Conservation (phyloP, 768 basidiomycete genomes). For the Boletus reticuloceps region DNA sequence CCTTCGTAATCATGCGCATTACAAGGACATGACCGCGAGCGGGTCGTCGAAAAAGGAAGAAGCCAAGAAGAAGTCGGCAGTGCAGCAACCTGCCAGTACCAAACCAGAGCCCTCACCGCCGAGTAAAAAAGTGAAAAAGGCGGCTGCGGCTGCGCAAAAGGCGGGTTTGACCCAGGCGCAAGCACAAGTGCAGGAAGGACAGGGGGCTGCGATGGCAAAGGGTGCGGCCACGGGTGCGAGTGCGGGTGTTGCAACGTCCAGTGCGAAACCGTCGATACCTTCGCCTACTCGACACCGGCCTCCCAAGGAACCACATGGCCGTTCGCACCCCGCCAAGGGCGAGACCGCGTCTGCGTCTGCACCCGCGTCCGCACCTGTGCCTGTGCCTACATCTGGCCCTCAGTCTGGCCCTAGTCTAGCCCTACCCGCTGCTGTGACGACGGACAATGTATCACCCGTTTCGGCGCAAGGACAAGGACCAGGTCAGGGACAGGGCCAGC, state of each 20-base stretch:
- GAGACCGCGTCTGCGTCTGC: not conserved
- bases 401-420: not conserved
- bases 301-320: slow-evolving; percentile 15
- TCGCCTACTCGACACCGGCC: slow-evolving; percentile 14
- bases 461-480: not conserved
- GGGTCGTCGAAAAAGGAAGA: slow-evolving; percentile 38
- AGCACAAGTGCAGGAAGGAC: not conserved
- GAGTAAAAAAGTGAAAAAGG: slow-evolving; percentile 38
- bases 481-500: slow-evolving; percentile 16
- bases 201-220: not conserved
- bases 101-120: slow-evolving; percentile 31
- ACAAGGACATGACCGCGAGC: slow-evolving; percentile 47
- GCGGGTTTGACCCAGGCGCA: not conserved
- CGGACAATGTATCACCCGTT: slow-evolving; percentile 9
- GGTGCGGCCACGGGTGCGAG: not conserved
- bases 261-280: slow-evolving; percentile 6
- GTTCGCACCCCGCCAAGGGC: slow-evolving; percentile 13
- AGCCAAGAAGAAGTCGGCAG: slow-evolving; percentile 33
- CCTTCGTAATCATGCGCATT: slow-evolving; percentile 69
- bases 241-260: slow-evolving; percentile 8
- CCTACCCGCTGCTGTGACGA: not conserved
- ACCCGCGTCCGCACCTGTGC: not conserved
- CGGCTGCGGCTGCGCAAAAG: slow-evolving; percentile 23
- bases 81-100: slow-evolving; percentile 6
- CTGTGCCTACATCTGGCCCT: not conserved